phyloP scores from a whole-genome alignment of 495 filamentous ascomycete genomes.

The Jackrogersella multiformis region DNA sequence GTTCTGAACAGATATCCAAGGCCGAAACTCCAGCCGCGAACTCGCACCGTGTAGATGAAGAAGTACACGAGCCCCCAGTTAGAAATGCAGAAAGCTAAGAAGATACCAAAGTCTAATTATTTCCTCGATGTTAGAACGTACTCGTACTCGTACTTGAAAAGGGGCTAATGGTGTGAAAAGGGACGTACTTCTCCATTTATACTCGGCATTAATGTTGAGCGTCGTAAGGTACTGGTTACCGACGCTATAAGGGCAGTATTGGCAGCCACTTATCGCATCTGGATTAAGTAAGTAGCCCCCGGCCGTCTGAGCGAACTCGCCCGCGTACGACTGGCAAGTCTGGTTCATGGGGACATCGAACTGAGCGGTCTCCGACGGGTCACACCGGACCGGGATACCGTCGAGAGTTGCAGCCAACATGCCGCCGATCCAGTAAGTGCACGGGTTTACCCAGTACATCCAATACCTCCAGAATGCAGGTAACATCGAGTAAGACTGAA shows the following conservation, averaged over 20 bases:
- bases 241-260: slow-evolving; percentile 75
- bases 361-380: slow-evolving; percentile 66
- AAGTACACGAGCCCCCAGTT: slow-evolving; percentile 87
- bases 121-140: slow-evolving; percentile 49
- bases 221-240: slow-evolving; percentile 74
- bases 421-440: slow-evolving; percentile 77
- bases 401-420: slow-evolving; percentile 71
- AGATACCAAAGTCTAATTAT: slow-evolving; percentile 83
- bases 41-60: slow-evolving; percentile 80
- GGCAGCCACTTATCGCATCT: slow-evolving; percentile 65
- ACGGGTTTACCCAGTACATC: slow-evolving; percentile 77
- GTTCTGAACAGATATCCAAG: slow-evolving; percentile 65
- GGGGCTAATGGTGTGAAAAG: neutral
- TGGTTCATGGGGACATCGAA: slow-evolving; percentile 71
- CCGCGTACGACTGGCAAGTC: slow-evolving; percentile 70
- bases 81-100: slow-evolving; percentile 76
- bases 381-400: slow-evolving; percentile 65
- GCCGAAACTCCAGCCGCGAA: slow-evolving; percentile 78
- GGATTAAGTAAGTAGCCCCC: slow-evolving; percentile 70
- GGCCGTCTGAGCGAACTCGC: slow-evolving; percentile 59
- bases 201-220: slow-evolving; percentile 67
- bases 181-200: slow-evolving; percentile 45
- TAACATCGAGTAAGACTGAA: slow-evolving; percentile 67
- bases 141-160: slow-evolving; percentile 40
- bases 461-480: slow-evolving; percentile 82